Evolutionary conservation across 2,329 filamentous ascomycete genomes (phyloP).

Genomic region (Apiospora sp.): DNA sequence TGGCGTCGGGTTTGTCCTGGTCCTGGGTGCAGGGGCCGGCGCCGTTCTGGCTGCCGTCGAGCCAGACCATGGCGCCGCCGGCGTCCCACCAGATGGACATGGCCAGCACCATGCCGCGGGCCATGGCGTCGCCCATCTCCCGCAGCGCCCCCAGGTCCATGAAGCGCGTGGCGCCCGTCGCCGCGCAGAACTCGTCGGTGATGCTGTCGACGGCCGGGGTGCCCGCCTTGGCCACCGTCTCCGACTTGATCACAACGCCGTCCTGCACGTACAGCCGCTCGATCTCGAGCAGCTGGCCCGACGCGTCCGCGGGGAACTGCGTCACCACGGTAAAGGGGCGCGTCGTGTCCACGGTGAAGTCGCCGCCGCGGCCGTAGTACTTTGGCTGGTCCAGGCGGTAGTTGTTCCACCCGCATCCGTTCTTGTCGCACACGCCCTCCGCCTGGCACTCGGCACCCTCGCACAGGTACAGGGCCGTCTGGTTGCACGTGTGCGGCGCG

Average conservation of each 20-base stretch:
- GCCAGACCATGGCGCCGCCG: constrained; percentile 59
- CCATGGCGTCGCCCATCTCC: constrained; percentile 52
- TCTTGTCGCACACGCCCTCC: constrained; percentile 45
- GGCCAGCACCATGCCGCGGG: constrained; percentile 57
- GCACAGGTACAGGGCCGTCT: constrained; percentile 43
- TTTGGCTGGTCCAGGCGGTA: constrained; percentile 42
- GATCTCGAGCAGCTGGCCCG: constrained; percentile 43
- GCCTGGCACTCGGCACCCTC: constrained; percentile 40
- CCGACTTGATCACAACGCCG: constrained; percentile 44
- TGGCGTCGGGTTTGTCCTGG: constrained; percentile 54
- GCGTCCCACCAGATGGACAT: constrained; percentile 62
- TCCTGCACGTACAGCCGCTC: constrained; percentile 47
- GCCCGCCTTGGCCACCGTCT: constrained; percentile 41
- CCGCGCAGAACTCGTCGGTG: constrained; percentile 46
- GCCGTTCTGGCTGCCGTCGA: constrained; percentile 57
- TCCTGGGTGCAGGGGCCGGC: constrained; percentile 58
- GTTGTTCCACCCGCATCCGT: constrained; percentile 47
- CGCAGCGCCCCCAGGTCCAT: constrained; percentile 49
- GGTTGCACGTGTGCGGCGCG: constrained; percentile 48
- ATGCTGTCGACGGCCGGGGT: constrained; percentile 44
- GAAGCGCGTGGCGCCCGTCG: constrained; percentile 43
- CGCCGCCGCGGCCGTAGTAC: constrained; percentile 44
- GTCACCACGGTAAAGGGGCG: constrained; percentile 47
- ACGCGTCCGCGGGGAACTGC: constrained; percentile 44
- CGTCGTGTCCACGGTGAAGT: constrained; percentile 44